These are phyloP conservation scores for Stenocarpella maydis DNA, from an alignment of 2,329 filamentous ascomycete genomes.

Conservation along the genomic window DNA sequence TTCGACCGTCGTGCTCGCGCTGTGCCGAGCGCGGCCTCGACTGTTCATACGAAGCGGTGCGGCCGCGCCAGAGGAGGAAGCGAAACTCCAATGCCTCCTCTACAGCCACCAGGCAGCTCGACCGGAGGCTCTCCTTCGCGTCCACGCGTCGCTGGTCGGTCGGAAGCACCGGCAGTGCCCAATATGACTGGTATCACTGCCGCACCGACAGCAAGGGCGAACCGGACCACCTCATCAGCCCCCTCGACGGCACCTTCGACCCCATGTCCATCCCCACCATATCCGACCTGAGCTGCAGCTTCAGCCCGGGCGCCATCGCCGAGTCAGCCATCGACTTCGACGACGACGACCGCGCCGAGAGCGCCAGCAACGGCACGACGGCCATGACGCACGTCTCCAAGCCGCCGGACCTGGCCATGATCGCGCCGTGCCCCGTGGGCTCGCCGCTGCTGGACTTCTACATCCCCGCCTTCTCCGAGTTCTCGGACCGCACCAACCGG, in stretches of 20 bases:
- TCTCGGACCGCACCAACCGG: constrained; percentile 61
- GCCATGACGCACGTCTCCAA: constrained; percentile 40
- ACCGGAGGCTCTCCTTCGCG: constrained; percentile 40
- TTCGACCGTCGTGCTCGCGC: constrained; percentile 58
- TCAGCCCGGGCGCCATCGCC: constrained; percentile 1
- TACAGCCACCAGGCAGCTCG: constrained; percentile 19
- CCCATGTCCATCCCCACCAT: constrained; percentile 17
- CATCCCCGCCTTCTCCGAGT: constrained; percentile 63
- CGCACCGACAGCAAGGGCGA: constrained; percentile 23
- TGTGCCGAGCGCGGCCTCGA: constrained; percentile 58
- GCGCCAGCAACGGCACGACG: constrained; percentile 3
- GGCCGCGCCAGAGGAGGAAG: constrained; percentile 51
- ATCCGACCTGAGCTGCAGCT: constrained; percentile 27
- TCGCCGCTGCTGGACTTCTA: constrained; percentile 60
- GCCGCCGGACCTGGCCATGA: constrained; percentile 51
- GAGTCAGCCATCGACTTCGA: constrained; percentile 33
- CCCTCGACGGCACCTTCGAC: constrained; percentile 33
- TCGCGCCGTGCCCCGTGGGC: constrained; percentile 48
- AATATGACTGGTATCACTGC: constrained; percentile 31
- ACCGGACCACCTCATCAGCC: constrained; percentile 32
- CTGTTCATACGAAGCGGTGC: constrained; percentile 60
- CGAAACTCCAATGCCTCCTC: constrained; percentile 44
- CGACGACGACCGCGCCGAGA: constrained; percentile 24
- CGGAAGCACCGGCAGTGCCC: constrained; percentile 29
- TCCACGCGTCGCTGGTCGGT: constrained; percentile 38